Percentiles rank a stretch among this genome's conserved stretches.
These are phyloP conservation scores for Colletotrichum simmondsii DNA, from an alignment of 2,329 filamentous ascomycete species.

Conservation along the genomic window DNA sequence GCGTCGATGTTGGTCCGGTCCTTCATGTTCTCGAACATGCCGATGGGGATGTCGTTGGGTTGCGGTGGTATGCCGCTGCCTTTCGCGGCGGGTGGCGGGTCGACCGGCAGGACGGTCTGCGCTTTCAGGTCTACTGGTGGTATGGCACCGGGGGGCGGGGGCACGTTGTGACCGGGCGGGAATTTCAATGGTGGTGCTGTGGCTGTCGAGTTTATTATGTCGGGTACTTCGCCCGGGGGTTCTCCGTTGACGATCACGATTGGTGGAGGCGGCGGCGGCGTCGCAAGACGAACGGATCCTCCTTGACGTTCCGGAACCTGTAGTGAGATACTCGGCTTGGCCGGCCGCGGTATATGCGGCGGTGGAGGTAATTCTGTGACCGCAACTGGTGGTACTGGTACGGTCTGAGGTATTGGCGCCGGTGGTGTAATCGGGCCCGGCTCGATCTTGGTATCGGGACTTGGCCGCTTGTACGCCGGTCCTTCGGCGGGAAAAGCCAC, in stretches of 20 bases:
- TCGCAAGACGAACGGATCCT: slow-evolving; percentile 71
- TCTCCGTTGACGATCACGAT: slow-evolving; percentile 63
- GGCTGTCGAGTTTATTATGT: neutral
- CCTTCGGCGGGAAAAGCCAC: slow-evolving; percentile 74
- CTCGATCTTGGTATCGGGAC: slow-evolving; percentile 45
- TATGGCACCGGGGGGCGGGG: neutral
- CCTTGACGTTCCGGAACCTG: slow-evolving; percentile 63
- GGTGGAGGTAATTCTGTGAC: neutral
- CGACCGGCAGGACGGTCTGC: neutral
- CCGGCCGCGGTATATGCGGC: slow-evolving; percentile 38
- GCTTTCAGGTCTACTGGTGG: neutral
- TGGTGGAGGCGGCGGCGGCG: slow-evolving; percentile 65
- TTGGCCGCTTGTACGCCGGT: slow-evolving; percentile 56
- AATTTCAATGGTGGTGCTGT: neutral
- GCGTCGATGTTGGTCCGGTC: slow-evolving; percentile 67
- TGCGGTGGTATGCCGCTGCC: neutral
- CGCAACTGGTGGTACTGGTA: neutral
- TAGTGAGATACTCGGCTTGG: slow-evolving; percentile 51
- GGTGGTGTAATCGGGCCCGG: slow-evolving; percentile 40
- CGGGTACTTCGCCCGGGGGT: slow-evolving; percentile 35
- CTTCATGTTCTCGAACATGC: slow-evolving; percentile 44
- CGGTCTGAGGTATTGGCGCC: slow-evolving; percentile 9
- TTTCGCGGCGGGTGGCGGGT: neutral
- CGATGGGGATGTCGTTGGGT: slow-evolving; percentile 27
- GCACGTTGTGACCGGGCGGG: neutral